These are phyloP conservation scores for Ganoderma meredithae DNA, from an alignment of 1,284 basidiomycete species.

Conservation along the genomic window DNA sequence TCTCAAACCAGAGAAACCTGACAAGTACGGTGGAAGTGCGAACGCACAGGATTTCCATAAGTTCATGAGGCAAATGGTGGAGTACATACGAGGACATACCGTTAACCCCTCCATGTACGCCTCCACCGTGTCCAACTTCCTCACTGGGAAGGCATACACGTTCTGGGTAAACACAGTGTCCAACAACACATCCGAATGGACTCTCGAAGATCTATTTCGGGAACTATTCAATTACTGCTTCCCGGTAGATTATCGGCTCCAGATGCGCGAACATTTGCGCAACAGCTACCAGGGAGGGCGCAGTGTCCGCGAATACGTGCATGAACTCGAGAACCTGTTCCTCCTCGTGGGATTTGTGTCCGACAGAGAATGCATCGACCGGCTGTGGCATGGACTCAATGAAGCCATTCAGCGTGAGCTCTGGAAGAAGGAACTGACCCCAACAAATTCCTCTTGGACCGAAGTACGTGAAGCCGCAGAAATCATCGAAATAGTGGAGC, in stretches of 20 bases:
- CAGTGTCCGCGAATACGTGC: conserved; percentile 38
- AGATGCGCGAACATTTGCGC: conserved; percentile 30
- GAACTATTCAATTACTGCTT: conserved; percentile 55
- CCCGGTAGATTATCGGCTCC: conserved; percentile 44
- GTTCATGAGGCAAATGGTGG: conserved; percentile 25
- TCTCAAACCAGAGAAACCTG: conserved; percentile 29
- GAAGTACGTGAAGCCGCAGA: conserved; percentile 26
- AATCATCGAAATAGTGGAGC: conserved; percentile 26
- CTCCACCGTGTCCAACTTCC: conserved; percentile 22
- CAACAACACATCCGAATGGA: conserved; percentile 33
- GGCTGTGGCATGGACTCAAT: conserved; percentile 45
- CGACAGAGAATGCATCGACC: conserved; percentile 41
- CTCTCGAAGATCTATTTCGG: conserved; percentile 40
- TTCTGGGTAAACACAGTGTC: conserved; percentile 49
- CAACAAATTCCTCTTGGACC: conserved; percentile 25
- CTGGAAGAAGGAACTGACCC: conserved; percentile 40
- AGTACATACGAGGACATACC: conserved; percentile 20
- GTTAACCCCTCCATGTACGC: not conserved
- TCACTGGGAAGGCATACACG: conserved; percentile 47
- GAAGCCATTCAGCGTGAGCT: conserved; percentile 40
- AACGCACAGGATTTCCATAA: conserved; percentile 32
- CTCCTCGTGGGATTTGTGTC: conserved; percentile 42
- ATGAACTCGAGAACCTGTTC: conserved; percentile 43
- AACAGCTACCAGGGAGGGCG: conserved; percentile 26
- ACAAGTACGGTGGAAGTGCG: conserved; percentile 22